Evolutionary conservation across 2,329 filamentous ascomycete genomes (phyloP).

Genomic region (Chaetomium olivaceum): DNA sequence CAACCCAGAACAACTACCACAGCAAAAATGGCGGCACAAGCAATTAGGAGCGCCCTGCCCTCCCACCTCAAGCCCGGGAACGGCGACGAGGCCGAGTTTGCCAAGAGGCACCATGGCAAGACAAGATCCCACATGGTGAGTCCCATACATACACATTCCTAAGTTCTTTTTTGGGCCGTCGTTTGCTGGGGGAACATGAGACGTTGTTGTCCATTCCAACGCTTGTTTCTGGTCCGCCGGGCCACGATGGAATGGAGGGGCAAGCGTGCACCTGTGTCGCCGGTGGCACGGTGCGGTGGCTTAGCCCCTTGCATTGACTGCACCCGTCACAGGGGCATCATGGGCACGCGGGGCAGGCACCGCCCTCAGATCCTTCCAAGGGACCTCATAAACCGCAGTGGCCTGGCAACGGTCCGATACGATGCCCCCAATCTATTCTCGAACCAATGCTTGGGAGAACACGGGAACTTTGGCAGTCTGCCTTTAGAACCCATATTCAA

Average conservation of each 20-base stretch:
- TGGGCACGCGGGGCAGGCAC: too few relatives aligned
- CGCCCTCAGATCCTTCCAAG: background rate
- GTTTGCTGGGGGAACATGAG: background rate
- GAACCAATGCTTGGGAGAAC: background rate
- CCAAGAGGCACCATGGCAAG: constrained; percentile 77
- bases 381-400: background rate
- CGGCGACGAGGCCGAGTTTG: constrained; percentile 52
- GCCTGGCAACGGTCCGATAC: background rate
- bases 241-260: background rate
- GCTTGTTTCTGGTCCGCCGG: background rate
- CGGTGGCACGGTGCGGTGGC: constrained; percentile 13
- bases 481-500: background rate
- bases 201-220: background rate
- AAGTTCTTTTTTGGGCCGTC: background rate
- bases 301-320: constrained; percentile 4
- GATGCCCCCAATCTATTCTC: background rate
- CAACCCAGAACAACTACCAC: constrained; percentile 14
- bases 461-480: background rate
- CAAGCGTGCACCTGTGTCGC: background rate
- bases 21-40: constrained; percentile 62
- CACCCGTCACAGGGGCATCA: constrained; percentile 12
- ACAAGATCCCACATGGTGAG: constrained; percentile 83
- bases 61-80: constrained; percentile 72
- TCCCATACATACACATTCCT: constrained; percentile 34
- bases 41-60: constrained; percentile 74